Evolutionary conservation across 371 early-diverging fungal species (phyloP).

Genomic region (Mucor circinelloides): DNA sequence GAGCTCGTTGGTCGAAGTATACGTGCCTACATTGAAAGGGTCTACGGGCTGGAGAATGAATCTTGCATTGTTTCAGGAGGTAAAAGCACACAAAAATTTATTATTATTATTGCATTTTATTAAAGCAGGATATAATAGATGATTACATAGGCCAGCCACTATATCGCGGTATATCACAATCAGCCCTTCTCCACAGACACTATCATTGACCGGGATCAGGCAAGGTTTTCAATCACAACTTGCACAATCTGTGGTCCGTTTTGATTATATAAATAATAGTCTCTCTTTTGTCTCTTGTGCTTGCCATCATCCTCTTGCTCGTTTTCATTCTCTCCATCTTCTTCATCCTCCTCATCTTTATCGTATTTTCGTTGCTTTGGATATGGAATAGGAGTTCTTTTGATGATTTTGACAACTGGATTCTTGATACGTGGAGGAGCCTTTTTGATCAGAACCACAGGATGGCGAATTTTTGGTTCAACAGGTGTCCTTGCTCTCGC

Average conservation of each 20-base stretch:
- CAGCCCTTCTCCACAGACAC: constrained; percentile 8
- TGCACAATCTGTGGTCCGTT: neutral
- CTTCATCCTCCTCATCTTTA: neutral
- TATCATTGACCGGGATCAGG: neutral
- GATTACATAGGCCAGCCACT: constrained; percentile 3
- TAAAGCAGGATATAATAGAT: neutral
- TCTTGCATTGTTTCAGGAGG: constrained; percentile 12
- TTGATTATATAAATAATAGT: neutral
- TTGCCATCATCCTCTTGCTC: neutral
- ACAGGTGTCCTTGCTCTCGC: neutral
- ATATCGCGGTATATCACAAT: constrained; percentile 15
- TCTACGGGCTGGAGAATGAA: constrained; percentile 8
- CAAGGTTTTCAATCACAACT: neutral
- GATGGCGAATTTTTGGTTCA: neutral
- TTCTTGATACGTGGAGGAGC: neutral
- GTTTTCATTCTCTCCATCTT: neutral
- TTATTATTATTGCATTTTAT: neutral
- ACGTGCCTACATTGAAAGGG: constrained; percentile 8
- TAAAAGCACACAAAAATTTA: neutral
- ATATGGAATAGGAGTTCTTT: neutral
- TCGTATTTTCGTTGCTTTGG: neutral
- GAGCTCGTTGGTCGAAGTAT: constrained; percentile 11
- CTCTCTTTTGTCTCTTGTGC: neutral
- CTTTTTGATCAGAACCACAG: neutral
- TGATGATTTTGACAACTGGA: neutral